phyloP scores from a whole-genome alignment of 331 rosid genomes.

The Quercus lobata region DNA sequence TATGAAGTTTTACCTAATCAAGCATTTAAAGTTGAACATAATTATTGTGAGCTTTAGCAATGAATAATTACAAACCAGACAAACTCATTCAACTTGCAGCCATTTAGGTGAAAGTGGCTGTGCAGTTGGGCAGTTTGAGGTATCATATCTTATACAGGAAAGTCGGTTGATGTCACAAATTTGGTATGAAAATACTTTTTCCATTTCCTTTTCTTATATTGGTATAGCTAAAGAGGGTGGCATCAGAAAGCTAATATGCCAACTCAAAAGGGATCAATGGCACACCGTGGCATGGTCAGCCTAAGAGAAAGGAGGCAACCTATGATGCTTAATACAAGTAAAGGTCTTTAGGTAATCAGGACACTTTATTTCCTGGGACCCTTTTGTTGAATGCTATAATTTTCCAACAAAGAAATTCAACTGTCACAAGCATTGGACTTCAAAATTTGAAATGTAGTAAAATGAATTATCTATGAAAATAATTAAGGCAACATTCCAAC shows the following conservation, averaged over 20 bases:
- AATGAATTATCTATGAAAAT: not conserved
- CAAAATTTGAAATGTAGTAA: not conserved
- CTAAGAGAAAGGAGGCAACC: not conserved
- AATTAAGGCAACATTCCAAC: not conserved
- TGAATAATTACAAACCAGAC: not conserved
- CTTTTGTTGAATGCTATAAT: not conserved
- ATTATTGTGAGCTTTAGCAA: not conserved
- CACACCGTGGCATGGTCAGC: conserved; percentile 14
- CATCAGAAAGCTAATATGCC: conserved; percentile 36
- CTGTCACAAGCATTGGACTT: not conserved
- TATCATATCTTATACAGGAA: not conserved
- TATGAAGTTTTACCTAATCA: not conserved
- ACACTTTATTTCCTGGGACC: not conserved
- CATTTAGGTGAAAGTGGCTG: not conserved
- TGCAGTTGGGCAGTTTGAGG: not conserved
- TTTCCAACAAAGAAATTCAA: not conserved
- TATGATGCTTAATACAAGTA: not conserved
- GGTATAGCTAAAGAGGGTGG: not conserved
- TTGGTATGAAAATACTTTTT: not conserved
- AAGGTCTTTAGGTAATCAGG: not conserved
- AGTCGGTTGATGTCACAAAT: not conserved
- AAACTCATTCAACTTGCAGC: not conserved
- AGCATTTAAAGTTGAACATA: not conserved
- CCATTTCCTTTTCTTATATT: not conserved
- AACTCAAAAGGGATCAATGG: conserved; percentile 30